A percentile compares a stretch with the other conserved stretches of the same genome.
Evolutionary conservation across 495 filamentous ascomycete genomes (phyloP).

Genomic region (Platismatia glauca): DNA sequence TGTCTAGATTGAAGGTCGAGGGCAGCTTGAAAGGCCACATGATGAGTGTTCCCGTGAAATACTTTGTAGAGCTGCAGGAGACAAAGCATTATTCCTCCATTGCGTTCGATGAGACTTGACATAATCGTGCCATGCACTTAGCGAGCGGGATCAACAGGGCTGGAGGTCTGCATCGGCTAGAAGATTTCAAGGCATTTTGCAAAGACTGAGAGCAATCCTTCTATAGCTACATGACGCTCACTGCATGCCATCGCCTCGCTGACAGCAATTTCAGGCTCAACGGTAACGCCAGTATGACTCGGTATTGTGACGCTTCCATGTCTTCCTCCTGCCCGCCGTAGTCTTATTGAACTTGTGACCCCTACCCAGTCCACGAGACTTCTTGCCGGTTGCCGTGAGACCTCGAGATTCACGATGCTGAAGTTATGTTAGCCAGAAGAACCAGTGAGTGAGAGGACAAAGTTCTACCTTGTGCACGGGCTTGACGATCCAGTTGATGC

Average conservation of each 20-base stretch:
- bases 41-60: neutral
- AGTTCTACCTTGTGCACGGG: constrained; percentile 80
- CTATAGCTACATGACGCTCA: neutral
- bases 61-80: no score
- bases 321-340: constrained; percentile 87
- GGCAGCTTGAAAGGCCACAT: neutral
- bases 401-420: constrained; percentile 93
- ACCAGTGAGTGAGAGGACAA: neutral
- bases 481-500: constrained; percentile 99
- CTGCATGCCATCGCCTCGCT: neutral
- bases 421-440: neutral
- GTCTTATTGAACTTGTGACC: constrained; percentile 99
- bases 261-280: constrained; percentile 1
- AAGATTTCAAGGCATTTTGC: neutral
- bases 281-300: constrained; percentile 28
- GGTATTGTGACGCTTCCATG: constrained; percentile 99
- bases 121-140: no score
- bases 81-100: no score
- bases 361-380: constrained; percentile 96
- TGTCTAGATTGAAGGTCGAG: neutral
- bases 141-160: no score
- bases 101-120: neutral
- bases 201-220: neutral
- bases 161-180: neutral
- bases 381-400: constrained; percentile 97